Conservation (phyloP, 352 stramenopile genomes). For the Pythium volutum region DNA sequence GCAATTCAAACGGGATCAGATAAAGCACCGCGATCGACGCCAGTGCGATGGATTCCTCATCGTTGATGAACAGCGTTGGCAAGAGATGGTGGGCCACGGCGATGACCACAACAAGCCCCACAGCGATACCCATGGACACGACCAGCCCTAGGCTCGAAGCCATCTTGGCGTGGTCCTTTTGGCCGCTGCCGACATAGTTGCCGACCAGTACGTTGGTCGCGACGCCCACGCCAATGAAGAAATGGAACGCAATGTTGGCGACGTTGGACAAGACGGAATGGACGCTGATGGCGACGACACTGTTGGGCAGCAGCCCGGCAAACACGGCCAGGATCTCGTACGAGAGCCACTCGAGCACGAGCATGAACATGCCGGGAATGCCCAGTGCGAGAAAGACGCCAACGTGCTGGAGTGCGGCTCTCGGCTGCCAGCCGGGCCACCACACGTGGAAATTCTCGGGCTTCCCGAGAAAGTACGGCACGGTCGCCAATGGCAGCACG, state of each 20-base stretch:
- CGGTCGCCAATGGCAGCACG: conserved; percentile 47
- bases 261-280: conserved; percentile 71
- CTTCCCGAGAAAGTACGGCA: conserved; percentile 65
- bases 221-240: conserved; percentile 79
- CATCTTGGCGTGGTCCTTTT: conserved; percentile 80
- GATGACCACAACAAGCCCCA: conserved; percentile 38
- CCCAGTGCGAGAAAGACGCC: conserved; percentile 64
- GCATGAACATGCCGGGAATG: conserved; percentile 70
- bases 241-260: conserved; percentile 64
- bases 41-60: conserved; percentile 21
- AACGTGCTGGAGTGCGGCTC: conserved; percentile 48
- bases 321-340: conserved; percentile 80
- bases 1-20: conserved; percentile 66
- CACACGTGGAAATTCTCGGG: conserved; percentile 40
- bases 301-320: conserved; percentile 57
- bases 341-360: conserved; percentile 75
- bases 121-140: conserved; percentile 46
- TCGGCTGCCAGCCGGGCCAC: conserved; percentile 67
- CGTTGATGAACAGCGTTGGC: conserved; percentile 74
- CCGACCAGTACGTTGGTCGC: conserved; percentile 81
- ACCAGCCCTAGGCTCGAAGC: conserved; percentile 67
- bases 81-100: conserved; percentile 43
- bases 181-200: conserved; percentile 76
- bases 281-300: conserved; percentile 64
- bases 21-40: conserved; percentile 45